These are phyloP conservation scores for Solanum hybrid DNA, from an alignment of 305 asterid genomes.

Conservation along the genomic window DNA sequence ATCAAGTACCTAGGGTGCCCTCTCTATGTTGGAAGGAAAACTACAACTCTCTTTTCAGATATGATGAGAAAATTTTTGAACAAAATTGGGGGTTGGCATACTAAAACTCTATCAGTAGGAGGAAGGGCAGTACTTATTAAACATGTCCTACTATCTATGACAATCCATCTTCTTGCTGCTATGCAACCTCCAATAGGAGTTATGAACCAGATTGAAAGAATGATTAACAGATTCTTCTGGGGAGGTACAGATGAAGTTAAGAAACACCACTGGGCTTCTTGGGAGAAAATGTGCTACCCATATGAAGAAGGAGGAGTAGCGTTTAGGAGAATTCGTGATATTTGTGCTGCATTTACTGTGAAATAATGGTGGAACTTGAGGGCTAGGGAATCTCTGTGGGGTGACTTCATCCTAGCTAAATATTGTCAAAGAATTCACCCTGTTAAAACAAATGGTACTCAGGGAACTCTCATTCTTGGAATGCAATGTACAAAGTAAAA, in stretches of 20 bases:
- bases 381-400: not conserved
- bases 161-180: not conserved
- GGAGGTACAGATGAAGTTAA: not conserved
- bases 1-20: too few relatives aligned
- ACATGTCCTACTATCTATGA: not conserved
- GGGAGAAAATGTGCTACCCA: not conserved
- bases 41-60: too few relatives aligned
- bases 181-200: not conserved
- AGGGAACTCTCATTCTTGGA: not conserved
- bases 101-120: not conserved
- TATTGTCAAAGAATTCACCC: not conserved
- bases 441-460: not conserved
- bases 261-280: not conserved
- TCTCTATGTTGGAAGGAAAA: too few relatives aligned
- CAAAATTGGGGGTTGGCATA: too few relatives aligned
- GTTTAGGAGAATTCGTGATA: not conserved
- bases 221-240: not conserved
- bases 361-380: not conserved
- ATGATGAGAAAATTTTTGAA: too few relatives aligned
- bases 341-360: not conserved
- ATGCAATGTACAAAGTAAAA: not conserved
- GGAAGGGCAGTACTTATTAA: not conserved
- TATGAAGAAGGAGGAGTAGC: not conserved
- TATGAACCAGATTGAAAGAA: not conserved
- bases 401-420: not conserved